Evolutionary conservation across 495 filamentous ascomycete genomes (phyloP).

Genomic region (Trichocladium antarcticum): DNA sequence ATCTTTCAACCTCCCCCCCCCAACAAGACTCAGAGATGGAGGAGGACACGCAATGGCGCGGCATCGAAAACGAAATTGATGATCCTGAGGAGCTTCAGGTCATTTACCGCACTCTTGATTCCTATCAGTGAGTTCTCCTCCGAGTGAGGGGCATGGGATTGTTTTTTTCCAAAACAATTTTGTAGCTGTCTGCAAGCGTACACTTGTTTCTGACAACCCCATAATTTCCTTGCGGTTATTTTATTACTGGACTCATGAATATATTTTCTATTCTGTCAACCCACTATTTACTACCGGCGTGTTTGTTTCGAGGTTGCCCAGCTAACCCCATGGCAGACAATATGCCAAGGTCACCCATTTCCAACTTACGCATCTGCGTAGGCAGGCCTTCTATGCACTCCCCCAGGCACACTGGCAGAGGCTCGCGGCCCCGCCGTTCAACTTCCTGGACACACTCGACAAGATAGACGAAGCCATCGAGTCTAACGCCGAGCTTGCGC

Average conservation of each 20-base stretch:
- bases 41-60: constrained; percentile 41
- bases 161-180: too few species aligned
- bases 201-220: too few species aligned
- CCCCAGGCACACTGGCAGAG: constrained; percentile 70
- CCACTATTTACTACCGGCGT: background rate
- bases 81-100: constrained; percentile 68
- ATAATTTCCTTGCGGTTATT: too few species aligned
- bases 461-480: constrained; percentile 82
- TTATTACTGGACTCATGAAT: background rate
- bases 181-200: too few species aligned
- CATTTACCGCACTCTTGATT: constrained; percentile 67
- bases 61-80: constrained; percentile 49
- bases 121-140: constrained; percentile 58
- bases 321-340: constrained; percentile 43
- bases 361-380: constrained; percentile 78
- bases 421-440: constrained; percentile 70
- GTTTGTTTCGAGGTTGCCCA: background rate
- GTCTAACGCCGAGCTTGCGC: constrained; percentile 70
- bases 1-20: background rate
- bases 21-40: background rate
- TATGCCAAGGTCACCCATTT: constrained; percentile 74
- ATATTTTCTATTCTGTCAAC: too few species aligned
- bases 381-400: constrained; percentile 86
- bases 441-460: constrained; percentile 62
- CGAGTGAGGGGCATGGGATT: too few species aligned